phyloP scores from a whole-genome alignment of 345 rosid genomes.

The Rhodamnia argentea region DNA sequence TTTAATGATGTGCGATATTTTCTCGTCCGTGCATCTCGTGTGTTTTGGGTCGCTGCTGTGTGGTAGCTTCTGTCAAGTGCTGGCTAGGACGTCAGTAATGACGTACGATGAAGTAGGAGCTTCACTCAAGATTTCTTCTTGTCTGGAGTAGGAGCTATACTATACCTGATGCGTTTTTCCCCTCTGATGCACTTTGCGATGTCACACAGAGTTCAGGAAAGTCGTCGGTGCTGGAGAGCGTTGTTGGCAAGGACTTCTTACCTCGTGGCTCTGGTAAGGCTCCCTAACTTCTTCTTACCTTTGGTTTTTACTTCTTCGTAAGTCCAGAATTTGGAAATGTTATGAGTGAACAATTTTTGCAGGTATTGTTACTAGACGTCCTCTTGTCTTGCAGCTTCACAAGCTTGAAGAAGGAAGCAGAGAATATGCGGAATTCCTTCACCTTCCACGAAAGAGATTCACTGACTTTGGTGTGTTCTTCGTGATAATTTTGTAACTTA shows the following conservation, averaged over 20 bases:
- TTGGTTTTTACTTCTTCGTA: background rate
- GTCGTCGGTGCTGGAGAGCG: slow-evolving; percentile 96
- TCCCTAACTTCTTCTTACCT: background rate
- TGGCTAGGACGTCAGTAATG: background rate
- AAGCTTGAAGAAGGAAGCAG: slow-evolving; percentile 84
- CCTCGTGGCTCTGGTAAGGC: slow-evolving; percentile 99
- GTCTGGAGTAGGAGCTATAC: background rate
- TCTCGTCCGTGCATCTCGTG: background rate
- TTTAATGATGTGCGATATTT: background rate
- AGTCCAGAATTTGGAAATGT: fast-evolving
- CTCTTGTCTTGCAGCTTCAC: slow-evolving; percentile 97
- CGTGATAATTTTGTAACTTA: background rate
- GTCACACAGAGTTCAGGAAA: slow-evolving; percentile 83
- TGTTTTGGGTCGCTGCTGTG: background rate
- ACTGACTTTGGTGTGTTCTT: slow-evolving; percentile 68
- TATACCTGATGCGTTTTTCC: no score
- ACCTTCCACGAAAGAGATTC: slow-evolving; percentile 69
- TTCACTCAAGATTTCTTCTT: background rate
- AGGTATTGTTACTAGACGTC: slow-evolving; percentile 97
- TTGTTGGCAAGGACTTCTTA: slow-evolving; percentile 93
- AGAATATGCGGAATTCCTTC: slow-evolving; percentile 98
- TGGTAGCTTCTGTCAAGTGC: background rate
- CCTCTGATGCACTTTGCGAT: background rate
- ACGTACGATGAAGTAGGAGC: background rate
- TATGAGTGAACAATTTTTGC: background rate